These are phyloP conservation scores for Parascedosporium putredinis DNA, from an alignment of 2,329 filamentous ascomycete genomes.

Conservation along the genomic window DNA sequence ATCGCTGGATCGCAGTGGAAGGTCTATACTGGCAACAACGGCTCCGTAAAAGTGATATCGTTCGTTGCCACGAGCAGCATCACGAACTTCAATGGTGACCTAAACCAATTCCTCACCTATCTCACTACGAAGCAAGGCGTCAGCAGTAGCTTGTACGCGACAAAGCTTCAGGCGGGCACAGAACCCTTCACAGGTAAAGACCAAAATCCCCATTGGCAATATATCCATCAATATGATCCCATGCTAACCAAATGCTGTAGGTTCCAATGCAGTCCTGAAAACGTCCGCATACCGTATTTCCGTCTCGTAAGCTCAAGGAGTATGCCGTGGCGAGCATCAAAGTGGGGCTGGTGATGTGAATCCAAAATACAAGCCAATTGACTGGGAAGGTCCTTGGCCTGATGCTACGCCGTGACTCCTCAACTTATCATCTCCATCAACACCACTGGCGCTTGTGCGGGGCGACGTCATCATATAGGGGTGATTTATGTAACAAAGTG, in stretches of 20 bases:
- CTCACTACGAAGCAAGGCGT: constrained; percentile 37
- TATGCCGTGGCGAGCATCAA: no score
- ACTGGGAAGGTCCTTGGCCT: no score
- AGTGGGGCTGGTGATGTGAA: no score
- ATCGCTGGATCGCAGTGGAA: constrained; percentile 42
- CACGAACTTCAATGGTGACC: constrained; percentile 41
- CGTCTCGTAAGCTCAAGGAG: not conserved
- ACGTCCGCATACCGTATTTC: not conserved
- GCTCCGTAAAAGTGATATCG: constrained; percentile 46
- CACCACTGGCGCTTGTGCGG: no score
- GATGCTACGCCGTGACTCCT: no score
- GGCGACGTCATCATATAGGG: no score
- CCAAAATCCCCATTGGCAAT: constrained; percentile 2
- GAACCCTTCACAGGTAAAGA: constrained; percentile 43
- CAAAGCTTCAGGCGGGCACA: constrained; percentile 42
- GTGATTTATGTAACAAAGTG: no score
- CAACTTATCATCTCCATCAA: no score
- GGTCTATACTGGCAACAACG: constrained; percentile 46
- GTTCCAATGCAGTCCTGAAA: not conserved
- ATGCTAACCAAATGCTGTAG: no score
- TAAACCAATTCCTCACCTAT: constrained; percentile 47
- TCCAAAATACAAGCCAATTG: no score
- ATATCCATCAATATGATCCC: not conserved
- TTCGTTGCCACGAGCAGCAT: constrained; percentile 30
- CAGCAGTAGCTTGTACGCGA: constrained; percentile 38